Evolutionary conservation across 1,284 basidiomycete genomes (phyloP), one percentile per base, ranked within the genome.

Genomic region (Athelia sp.): DNA sequence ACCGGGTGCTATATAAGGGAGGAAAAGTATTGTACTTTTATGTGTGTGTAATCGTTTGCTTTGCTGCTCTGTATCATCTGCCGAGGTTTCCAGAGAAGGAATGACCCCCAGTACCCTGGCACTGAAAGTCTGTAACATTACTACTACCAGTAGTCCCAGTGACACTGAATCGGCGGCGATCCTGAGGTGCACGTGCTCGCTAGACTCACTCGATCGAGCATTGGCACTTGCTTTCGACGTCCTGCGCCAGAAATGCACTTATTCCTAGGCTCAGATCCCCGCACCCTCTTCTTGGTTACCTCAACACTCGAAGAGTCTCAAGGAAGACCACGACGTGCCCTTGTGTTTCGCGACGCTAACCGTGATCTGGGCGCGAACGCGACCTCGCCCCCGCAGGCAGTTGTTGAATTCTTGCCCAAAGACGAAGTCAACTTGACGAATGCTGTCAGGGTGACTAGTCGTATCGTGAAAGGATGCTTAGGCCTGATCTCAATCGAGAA

Each of bases 361-460:
- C 84, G 85, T 42, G 74, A 78, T 18, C 79, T 80, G 17, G 77
- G 81, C 56, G 68, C 69, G 40, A 74, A 74, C 55, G n/a, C 36
- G n/a, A 40, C 6, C 15, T 6, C 36, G 15, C 65, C 78, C 13
- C 67, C 67, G 13, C 85, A 89, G 63, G 82, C 84, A 45, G 78
- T 93, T 32, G 91, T 94, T 14, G 92, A 95, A 65, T 91, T 94
- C 59, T 65, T 94, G 4, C 80, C 78, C 0, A 81, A 83, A 54
- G 72, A 81, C 46, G 77, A 90, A 57, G 77, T 94, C 23, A 83
- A 93, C 58, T 72, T 90, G 31, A 60, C 70, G 11, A 78, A 74
- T 51, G 71, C 86, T 13, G 69, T 84, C 50, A 79, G 76, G 51
- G 64, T 90, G 45, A 87, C 81, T 34, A 82, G 71, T 38, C 75